Percentiles rank a stretch among this genome's conserved stretches.
These are phyloP conservation scores for Stellera chamaejasme DNA, from an alignment of 345 rosid genomes.

Conservation along the genomic window DNA sequence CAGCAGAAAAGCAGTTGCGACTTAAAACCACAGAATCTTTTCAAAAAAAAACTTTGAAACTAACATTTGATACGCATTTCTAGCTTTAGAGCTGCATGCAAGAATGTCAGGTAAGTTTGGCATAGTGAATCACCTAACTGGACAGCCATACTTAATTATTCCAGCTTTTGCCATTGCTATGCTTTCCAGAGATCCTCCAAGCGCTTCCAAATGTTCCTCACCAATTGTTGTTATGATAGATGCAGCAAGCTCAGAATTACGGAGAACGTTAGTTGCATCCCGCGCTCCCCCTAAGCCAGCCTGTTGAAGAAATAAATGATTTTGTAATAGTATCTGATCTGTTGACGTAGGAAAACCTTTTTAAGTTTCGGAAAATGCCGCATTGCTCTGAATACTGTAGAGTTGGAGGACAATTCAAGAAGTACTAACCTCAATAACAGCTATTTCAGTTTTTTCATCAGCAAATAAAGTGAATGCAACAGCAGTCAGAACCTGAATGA, in stretches of 20 bases:
- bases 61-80: no score
- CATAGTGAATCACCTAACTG: constrained; percentile 68
- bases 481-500: constrained; percentile 72
- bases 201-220: constrained; percentile 73
- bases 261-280: constrained; percentile 77
- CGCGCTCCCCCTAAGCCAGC: constrained; percentile 93
- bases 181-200: constrained; percentile 84
- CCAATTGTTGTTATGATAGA: constrained; percentile 79
- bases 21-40: no score
- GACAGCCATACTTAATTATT: constrained; percentile 59
- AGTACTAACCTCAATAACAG: constrained; percentile 62
- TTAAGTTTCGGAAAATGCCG: neutral
- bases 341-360: neutral
- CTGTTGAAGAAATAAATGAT: constrained; percentile 19
- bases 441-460: constrained; percentile 65
- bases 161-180: constrained; percentile 88
- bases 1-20: no score
- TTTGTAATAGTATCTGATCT: neutral
- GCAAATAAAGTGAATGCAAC: constrained; percentile 68
- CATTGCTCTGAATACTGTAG: no score
- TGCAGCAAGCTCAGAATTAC: constrained; percentile 50
- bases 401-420: no score
- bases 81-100: neutral
- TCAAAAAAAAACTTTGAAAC: no score
- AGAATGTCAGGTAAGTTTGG: neutral